A percentile compares a stretch with the other conserved stretches of the same genome.
phyloP scores from a whole-genome alignment of 495 filamentous ascomycete species.

The Hypoxylon fuscum region DNA sequence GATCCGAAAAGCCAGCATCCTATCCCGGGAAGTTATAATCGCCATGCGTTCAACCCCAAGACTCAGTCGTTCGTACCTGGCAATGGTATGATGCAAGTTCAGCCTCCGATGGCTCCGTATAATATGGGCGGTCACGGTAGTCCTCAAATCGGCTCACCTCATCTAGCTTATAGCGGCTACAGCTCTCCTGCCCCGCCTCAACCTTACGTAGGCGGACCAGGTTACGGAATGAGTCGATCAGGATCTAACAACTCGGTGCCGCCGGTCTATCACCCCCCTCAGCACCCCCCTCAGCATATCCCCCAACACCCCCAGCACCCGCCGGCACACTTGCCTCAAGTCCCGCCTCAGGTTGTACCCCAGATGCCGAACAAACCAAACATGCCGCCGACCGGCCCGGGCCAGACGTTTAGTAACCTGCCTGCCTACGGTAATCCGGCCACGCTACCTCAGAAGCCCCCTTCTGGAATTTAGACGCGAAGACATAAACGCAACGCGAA shows the following conservation, averaged over 20 bases:
- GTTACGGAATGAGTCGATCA: slow-evolving; percentile 63
- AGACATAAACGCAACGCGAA: slow-evolving; percentile 13
- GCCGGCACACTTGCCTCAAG: slow-evolving; percentile 35
- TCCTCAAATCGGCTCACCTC: slow-evolving; percentile 56
- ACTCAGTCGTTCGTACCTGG: slow-evolving; percentile 87
- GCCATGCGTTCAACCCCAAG: slow-evolving; percentile 90
- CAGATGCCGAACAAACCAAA: slow-evolving; percentile 48
- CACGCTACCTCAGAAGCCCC: slow-evolving; percentile 65
- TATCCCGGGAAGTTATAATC: slow-evolving; percentile 81
- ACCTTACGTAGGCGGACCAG: slow-evolving; percentile 47
- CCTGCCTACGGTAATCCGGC: slow-evolving; percentile 65
- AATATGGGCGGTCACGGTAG: slow-evolving; percentile 51
- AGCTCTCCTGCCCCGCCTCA: slow-evolving; percentile 52
- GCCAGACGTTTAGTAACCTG: slow-evolving; percentile 57
- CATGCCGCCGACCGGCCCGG: slow-evolving; percentile 42
- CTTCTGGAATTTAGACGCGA: slow-evolving; percentile 48
- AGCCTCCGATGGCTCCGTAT: slow-evolving; percentile 45
- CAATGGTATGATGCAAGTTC: slow-evolving; percentile 56
- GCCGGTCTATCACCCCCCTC: slow-evolving; percentile 53
- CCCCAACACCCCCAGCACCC: slow-evolving; percentile 47
- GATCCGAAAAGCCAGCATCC: slow-evolving; percentile 76
- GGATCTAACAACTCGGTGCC: slow-evolving; percentile 63
- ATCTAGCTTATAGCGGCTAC: slow-evolving; percentile 53
- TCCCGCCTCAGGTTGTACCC: slow-evolving; percentile 37
- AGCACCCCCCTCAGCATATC: slow-evolving; percentile 49